Evolutionary conservation across 208 protist species (phyloP).

Genomic region (Crithidia thermophila): DNA sequence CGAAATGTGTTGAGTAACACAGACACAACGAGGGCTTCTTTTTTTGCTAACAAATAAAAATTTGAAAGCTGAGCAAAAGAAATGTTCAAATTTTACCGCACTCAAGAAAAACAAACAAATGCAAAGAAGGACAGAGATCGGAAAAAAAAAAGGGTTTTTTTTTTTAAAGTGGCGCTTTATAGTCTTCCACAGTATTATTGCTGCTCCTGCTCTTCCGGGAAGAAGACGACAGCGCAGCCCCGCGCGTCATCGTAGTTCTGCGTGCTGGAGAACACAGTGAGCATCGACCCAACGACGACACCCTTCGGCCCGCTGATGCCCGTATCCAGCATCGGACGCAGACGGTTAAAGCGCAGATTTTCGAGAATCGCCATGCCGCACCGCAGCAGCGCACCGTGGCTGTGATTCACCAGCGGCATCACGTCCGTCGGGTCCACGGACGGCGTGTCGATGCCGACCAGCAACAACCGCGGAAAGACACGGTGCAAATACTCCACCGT

Average conservation of each 20-base stretch:
- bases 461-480: slow-evolving; percentile 54
- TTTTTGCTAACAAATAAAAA: too few species aligned
- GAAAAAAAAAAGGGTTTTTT: neutral
- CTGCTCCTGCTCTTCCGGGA: slow-evolving; percentile 23
- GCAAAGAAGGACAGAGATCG: neutral
- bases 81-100: neutral
- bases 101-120: slow-evolving; percentile 19
- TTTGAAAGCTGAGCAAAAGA: too few species aligned
- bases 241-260: slow-evolving; percentile 52
- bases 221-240: slow-evolving; percentile 72
- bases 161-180: slow-evolving; percentile 4
- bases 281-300: slow-evolving; percentile 36
- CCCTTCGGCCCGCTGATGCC: slow-evolving; percentile 5
- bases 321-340: slow-evolving; percentile 35
- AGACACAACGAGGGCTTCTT: too few species aligned
- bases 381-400: slow-evolving; percentile 53
- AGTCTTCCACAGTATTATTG: neutral
- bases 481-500: slow-evolving; percentile 50
- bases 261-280: slow-evolving; percentile 56
- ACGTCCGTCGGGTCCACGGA: slow-evolving; percentile 56
- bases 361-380: slow-evolving; percentile 74
- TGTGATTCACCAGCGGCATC: slow-evolving; percentile 41
- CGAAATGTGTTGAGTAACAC: too few species aligned
- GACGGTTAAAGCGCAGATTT: slow-evolving; percentile 47
- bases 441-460: slow-evolving; percentile 72